Evolutionary conservation across 78 protist species (phyloP).

Genomic region (Polysphondylium violaceum): DNA sequence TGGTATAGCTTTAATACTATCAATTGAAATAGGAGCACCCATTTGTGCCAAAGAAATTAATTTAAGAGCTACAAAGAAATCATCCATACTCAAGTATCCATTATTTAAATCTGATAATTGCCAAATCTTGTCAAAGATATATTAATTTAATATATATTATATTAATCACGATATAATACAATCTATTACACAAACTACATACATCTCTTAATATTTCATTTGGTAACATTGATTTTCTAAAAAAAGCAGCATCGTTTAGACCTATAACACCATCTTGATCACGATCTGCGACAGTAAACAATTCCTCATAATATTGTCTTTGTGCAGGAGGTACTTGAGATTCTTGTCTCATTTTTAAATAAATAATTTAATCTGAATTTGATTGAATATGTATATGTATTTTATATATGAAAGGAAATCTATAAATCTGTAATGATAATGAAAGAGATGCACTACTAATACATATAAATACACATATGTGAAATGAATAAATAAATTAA

Average conservation of each 20-base stretch:
- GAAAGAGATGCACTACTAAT: too few relatives aligned
- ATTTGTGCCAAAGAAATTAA: conserved; percentile 72
- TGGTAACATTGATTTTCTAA: conserved; percentile 47
- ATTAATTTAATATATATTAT: background rate
- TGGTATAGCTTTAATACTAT: conserved; percentile 50
- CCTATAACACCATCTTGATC: conserved; percentile 73
- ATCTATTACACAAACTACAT: background rate
- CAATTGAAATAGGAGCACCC: conserved; percentile 63
- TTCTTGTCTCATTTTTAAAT: conserved; percentile 31
- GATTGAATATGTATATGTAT: too few relatives aligned
- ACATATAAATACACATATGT: too few relatives aligned
- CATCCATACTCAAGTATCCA: conserved; percentile 49
- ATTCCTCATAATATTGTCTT: conserved; percentile 49
- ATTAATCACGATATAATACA: background rate
- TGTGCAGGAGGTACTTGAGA: conserved; percentile 67
- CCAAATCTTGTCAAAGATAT: conserved; percentile 25
- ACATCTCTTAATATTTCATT: conserved; percentile 38
- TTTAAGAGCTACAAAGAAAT: conserved; percentile 70
- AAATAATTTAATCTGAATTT: too few relatives aligned
- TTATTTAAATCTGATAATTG: conserved; percentile 51
- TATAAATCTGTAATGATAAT: too few relatives aligned
- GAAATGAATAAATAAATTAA: too few relatives aligned
- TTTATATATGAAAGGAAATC: too few relatives aligned
- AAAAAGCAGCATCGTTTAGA: conserved; percentile 54
- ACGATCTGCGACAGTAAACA: conserved; percentile 33